Base-by-base conservation (phyloP, 2,329 filamentous ascomycete genomes). In the Rutstroemia sp. region DNA sequence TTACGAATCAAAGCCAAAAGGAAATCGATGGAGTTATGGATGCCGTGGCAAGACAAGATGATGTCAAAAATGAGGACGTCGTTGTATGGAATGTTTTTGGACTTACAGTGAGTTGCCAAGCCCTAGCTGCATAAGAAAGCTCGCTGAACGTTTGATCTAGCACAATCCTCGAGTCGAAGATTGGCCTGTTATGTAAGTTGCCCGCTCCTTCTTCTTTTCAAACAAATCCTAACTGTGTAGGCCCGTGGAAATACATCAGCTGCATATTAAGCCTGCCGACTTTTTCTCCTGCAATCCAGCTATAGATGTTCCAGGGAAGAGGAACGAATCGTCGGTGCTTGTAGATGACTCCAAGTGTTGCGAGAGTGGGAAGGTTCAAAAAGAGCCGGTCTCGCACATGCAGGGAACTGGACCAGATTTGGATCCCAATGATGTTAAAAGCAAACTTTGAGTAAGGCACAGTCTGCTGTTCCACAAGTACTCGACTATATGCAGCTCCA, bases 81-180 rank as follows among this genome's bases (percentile, higher is more conserved):
- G 79, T 96, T 7, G n/a, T 49, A 36, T 96, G 91, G 91, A 90
- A 95, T 73, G 94, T 88, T 0, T 96, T 96, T 67, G 90, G 90
- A 30, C 76, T 95, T 23, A 91, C 86, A 2, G 58, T 59, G 47
- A 48, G 52, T 45, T 21, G 10, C 23, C 23, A 30, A 36, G 16
- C 4, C 27, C 19, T 10, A 30, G 9, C 10, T 25, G 17, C 19
- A 39, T 9, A 30, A 30, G 48, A 40, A 38, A 42, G 39, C 39
- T 17, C 49, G 38, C 58, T 47, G 16, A 54, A 10, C 14, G 10
- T 16, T 38, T 9, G 19, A 38, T 38, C 34, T 48, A 61, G 2
- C 91, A 95, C 69, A 91, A 95, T 75, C 90, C 91, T 0, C 76
- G 88, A 0, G 89, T 89, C 0, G 91, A 96, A 67, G 91, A 95